These are phyloP conservation scores for Arthrinium phaeospermum DNA, from an alignment of 2,329 filamentous ascomycete species.

Conservation along the genomic window DNA sequence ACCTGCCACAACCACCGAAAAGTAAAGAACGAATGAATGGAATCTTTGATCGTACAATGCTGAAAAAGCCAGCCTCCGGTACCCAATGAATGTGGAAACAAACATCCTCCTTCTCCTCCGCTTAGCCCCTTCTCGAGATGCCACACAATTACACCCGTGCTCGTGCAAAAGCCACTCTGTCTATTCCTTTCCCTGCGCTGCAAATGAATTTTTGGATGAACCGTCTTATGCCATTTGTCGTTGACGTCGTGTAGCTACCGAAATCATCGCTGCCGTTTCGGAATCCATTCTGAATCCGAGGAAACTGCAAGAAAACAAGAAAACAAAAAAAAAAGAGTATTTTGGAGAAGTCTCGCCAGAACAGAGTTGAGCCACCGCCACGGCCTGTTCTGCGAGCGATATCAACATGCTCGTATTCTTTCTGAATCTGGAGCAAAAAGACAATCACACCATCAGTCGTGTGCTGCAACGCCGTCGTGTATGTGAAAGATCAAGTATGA, in stretches of 20 bases:
- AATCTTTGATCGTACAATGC: conserved; percentile 31
- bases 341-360: conserved; percentile 30
- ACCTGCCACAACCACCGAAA: background rate
- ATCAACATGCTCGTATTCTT: conserved; percentile 23
- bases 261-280: conserved; percentile 26
- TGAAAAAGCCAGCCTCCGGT: background rate
- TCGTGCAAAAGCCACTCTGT: conserved; percentile 35
- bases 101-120: conserved; percentile 25
- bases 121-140: conserved; percentile 31
- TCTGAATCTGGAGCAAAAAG: background rate
- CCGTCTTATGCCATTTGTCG: conserved; percentile 39
- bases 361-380: conserved; percentile 35
- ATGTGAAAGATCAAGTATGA: conserved; percentile 33
- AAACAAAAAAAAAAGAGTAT: conserved; percentile 19
- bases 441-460: background rate
- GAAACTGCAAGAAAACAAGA: conserved; percentile 29
- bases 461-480: background rate
- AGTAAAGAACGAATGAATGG: conserved; percentile 10
- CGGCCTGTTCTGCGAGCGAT: conserved; percentile 27
- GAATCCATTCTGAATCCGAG: conserved; percentile 31
- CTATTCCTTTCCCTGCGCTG: conserved; percentile 38
- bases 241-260: conserved; percentile 34
- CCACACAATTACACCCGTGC: conserved; percentile 30
- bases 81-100: conserved; percentile 18
- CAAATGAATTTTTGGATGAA: conserved; percentile 37